phyloP scores from a whole-genome alignment of 2,329 filamentous ascomycete species.

The Nemania serpens region DNA sequence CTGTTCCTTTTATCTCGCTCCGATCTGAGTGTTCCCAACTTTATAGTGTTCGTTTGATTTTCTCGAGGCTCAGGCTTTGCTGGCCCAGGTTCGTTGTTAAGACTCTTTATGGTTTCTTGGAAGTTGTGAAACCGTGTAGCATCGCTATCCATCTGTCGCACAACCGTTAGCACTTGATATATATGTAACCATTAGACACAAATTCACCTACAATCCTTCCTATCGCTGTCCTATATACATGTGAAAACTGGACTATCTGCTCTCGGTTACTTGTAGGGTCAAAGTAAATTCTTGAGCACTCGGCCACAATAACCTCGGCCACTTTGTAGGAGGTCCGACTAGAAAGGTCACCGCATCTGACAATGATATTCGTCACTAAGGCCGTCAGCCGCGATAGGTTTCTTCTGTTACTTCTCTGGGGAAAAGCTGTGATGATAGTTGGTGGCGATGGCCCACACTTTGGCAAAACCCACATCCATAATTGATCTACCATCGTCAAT shows the following conservation, averaged over 20 bases:
- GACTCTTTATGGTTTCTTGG: neutral
- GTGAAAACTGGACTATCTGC: neutral
- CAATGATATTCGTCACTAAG: neutral
- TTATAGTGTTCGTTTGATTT: too few relatives aligned
- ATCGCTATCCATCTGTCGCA: neutral
- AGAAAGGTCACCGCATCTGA: neutral
- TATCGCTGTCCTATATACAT: neutral
- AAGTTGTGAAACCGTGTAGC: neutral
- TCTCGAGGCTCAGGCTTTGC: too few relatives aligned
- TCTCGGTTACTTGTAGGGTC: neutral
- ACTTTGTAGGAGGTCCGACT: neutral
- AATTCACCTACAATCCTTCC: neutral
- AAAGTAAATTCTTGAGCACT: neutral
- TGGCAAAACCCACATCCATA: slow-evolving; percentile 6
- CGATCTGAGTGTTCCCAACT: too few relatives aligned
- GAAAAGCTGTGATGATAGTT: slow-evolving; percentile 8
- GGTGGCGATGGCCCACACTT: neutral
- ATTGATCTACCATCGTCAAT: slow-evolving; percentile 6
- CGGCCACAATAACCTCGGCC: neutral
- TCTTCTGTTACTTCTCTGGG: slow-evolving; percentile 1
- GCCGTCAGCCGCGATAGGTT: too few relatives aligned
- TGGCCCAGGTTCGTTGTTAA: neutral
- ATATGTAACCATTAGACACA: too few relatives aligned
- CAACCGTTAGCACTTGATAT: neutral
- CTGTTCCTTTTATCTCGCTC: neutral